A percentile compares a stretch with the other conserved stretches of the same genome.
phyloP scores from a whole-genome alignment of 257 asterid genomes.

The Striga asiatica region DNA sequence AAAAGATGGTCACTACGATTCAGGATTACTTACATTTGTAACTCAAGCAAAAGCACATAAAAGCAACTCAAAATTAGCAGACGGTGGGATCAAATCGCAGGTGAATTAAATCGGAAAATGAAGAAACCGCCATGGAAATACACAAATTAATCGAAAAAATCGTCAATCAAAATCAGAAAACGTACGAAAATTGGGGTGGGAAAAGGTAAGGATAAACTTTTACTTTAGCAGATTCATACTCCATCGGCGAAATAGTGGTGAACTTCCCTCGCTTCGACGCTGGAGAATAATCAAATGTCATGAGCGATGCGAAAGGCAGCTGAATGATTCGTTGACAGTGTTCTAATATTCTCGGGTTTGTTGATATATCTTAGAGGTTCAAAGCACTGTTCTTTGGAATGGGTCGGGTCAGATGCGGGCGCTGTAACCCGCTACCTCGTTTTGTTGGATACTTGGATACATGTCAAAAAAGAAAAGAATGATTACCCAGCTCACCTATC shows the following conservation, averaged over 20 bases:
- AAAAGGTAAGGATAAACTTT: neutral
- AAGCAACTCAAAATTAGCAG: neutral
- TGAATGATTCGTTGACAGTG: neutral
- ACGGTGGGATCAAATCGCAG: no score
- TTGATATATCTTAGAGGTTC: neutral
- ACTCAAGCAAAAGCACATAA: neutral
- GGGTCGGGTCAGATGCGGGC: conserved; percentile 10
- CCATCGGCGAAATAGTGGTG: conserved; percentile 50
- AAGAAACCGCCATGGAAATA: neutral
- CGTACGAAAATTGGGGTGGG: neutral
- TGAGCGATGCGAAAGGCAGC: conserved; percentile 26
- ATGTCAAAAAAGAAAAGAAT: no score
- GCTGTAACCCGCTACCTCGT: no score
- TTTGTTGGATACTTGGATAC: no score
- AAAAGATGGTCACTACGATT: neutral
- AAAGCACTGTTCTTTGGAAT: neutral
- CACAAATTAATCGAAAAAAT: neutral
- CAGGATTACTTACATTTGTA: neutral
- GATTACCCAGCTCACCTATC: no score
- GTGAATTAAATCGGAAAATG: neutral
- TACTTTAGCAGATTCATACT: conserved; percentile 61
- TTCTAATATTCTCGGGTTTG: neutral
- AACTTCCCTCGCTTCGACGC: conserved; percentile 54
- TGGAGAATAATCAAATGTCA: conserved; percentile 52
- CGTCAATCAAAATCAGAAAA: neutral